Conservation (phyloP, 192 early-diverging fungal species). For the Phlyctochytrium arcticum region DNA sequence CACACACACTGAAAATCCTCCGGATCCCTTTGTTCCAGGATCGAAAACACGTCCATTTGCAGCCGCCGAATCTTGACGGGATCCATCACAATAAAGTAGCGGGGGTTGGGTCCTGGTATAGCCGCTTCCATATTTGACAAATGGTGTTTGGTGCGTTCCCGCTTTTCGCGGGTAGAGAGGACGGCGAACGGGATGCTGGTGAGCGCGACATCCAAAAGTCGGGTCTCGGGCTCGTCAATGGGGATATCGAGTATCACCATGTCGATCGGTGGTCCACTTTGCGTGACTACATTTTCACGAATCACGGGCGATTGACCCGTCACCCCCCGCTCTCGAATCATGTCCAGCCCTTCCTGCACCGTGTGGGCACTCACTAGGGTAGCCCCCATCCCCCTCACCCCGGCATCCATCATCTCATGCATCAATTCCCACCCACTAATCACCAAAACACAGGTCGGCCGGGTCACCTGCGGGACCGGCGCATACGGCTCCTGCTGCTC, state of each 20-base stretch:
- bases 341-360: constrained; percentile 12
- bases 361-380: not conserved
- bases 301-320: too few species aligned
- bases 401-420: constrained; percentile 5
- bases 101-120: too few species aligned
- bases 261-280: not conserved
- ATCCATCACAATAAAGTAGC: too few species aligned
- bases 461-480: too few species aligned
- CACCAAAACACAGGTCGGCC: constrained; percentile 10
- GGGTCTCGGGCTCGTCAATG: not conserved
- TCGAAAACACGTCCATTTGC: not conserved
- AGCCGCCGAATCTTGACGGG: constrained; percentile 14
- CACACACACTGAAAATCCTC: not conserved
- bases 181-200: too few species aligned
- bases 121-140: too few species aligned
- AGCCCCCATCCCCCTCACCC: constrained; percentile 1
- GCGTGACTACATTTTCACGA: not conserved
- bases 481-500: too few species aligned
- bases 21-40: not conserved
- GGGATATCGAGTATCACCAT: not conserved
- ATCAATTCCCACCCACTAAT: constrained; percentile 14
- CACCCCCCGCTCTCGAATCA: not conserved
- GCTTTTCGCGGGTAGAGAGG: too few species aligned
- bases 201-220: not conserved
- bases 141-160: too few species aligned